These are phyloP conservation scores for Beauveria pseudobassiana DNA, from an alignment of 2,329 filamentous ascomycete genomes.

Conservation along the genomic window DNA sequence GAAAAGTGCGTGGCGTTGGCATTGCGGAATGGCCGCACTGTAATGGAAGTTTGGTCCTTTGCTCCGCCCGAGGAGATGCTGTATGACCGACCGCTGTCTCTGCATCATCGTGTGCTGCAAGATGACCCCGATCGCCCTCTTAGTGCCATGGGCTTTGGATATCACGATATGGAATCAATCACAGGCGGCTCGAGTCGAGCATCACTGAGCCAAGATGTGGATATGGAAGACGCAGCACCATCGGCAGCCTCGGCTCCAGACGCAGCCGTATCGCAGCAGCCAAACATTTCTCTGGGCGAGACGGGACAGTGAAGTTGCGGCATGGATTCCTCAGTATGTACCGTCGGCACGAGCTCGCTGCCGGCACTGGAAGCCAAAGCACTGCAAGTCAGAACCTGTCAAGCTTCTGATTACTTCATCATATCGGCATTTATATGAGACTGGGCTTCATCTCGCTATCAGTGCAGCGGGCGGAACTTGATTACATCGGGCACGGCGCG, in stretches of 20 bases:
- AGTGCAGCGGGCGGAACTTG: not conserved
- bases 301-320: not conserved
- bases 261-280: not conserved
- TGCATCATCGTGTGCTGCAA: slow-evolving; percentile 40
- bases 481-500: not conserved
- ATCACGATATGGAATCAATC: slow-evolving; percentile 25
- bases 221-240: slow-evolving; percentile 50
- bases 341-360: slow-evolving; percentile 14
- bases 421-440: not conserved
- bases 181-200: slow-evolving; percentile 26
- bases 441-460: not conserved
- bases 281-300: not conserved
- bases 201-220: slow-evolving; percentile 38
- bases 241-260: slow-evolving; percentile 45
- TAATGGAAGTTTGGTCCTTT: slow-evolving; percentile 99
- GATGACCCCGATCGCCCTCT: slow-evolving; percentile 39
- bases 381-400: not conserved
- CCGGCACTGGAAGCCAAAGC: not conserved
- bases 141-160: slow-evolving; percentile 43
- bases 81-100: slow-evolving; percentile 44
- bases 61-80: slow-evolving; percentile 70
- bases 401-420: slow-evolving; percentile 23
- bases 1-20: slow-evolving; percentile 98
- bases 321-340: not conserved
- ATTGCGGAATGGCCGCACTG: slow-evolving; percentile 72